Evolutionary conservation across 2,329 filamentous ascomycete species (phyloP).

Genomic region (Aspergillus glaucus): DNA sequence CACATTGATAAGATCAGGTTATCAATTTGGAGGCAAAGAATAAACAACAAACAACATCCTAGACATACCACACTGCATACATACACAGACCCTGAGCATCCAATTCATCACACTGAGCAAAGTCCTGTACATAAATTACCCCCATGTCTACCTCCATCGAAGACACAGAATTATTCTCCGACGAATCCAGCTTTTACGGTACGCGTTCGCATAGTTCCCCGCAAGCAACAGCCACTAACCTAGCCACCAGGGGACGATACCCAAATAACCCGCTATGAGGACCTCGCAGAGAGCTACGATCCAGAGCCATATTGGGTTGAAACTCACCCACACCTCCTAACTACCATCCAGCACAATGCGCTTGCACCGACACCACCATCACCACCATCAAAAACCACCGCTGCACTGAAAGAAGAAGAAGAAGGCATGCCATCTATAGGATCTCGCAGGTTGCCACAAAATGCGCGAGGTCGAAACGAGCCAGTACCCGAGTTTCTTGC

Average conservation of each 20-base stretch:
- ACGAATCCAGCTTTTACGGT: slow-evolving; percentile 44
- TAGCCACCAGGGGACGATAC: slow-evolving; percentile 49
- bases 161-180: slow-evolving; percentile 26
- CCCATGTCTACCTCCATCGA: background rate
- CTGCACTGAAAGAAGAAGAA: background rate
- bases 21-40: too few relatives aligned
- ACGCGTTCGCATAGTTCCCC: slow-evolving; percentile 3
- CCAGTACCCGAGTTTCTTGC: slow-evolving; percentile 58
- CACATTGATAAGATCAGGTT: too few relatives aligned
- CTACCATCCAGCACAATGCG: slow-evolving; percentile 25
- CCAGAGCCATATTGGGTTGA: slow-evolving; percentile 45
- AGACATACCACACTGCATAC: too few relatives aligned
- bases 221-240: slow-evolving; percentile 1
- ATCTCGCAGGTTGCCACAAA: slow-evolving; percentile 1
- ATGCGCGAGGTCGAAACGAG: slow-evolving; percentile 44
- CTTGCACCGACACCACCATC: background rate
- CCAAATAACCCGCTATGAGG: slow-evolving; percentile 43
- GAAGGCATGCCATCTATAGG: background rate
- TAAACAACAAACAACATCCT: too few relatives aligned
- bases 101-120: too few relatives aligned
- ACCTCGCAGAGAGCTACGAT: slow-evolving; percentile 49
- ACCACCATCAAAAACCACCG: background rate
- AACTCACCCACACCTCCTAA: slow-evolving; percentile 24
- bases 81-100: too few relatives aligned
- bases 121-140: background rate